Percentiles rank a stretch among this genome's conserved stretches.
phyloP scores from a whole-genome alignment of 1,284 basidiomycete genomes.

The Meripilus lineatus region DNA sequence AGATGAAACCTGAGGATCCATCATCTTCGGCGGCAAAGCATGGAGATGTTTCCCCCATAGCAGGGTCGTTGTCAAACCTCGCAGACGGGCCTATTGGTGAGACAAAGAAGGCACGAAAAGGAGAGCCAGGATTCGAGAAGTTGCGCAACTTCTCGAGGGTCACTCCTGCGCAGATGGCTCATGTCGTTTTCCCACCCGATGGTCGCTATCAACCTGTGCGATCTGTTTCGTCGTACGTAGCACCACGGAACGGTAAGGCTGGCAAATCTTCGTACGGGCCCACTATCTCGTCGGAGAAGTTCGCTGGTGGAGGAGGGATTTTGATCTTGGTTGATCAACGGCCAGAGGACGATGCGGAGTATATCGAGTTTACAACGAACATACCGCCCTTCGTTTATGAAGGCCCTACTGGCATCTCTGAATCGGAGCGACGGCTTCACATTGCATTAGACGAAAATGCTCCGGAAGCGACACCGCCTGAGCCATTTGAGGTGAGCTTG shows the following conservation, averaged over 20 bases:
- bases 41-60: conserved; percentile 56
- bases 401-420: conserved; percentile 27
- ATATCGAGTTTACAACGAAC: conserved; percentile 66
- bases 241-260: conserved; percentile 35
- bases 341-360: conserved; percentile 64
- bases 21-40: conserved; percentile 34
- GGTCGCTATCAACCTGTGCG: conserved; percentile 90
- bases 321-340: conserved; percentile 70
- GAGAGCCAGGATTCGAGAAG: conserved; percentile 73
- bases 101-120: conserved; percentile 43
- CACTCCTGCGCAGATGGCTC: conserved; percentile 83
- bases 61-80: conserved; percentile 41
- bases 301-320: conserved; percentile 80
- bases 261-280: conserved; percentile 15
- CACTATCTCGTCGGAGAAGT: conserved; percentile 41
- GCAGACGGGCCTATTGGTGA: conserved; percentile 37
- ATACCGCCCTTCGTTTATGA: conserved; percentile 19
- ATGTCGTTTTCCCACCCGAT: conserved; percentile 78
- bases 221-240: conserved; percentile 56
- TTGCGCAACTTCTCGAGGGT: conserved; percentile 91
- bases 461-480: conserved; percentile 76
- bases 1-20: conserved; percentile 66
- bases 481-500: conserved; percentile 69
- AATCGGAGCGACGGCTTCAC: conserved; percentile 31
- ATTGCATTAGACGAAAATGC: conserved; percentile 66